Base-by-base conservation (phyloP, 192 early-diverging fungal species). In the Oehlia diaphana region DNA sequence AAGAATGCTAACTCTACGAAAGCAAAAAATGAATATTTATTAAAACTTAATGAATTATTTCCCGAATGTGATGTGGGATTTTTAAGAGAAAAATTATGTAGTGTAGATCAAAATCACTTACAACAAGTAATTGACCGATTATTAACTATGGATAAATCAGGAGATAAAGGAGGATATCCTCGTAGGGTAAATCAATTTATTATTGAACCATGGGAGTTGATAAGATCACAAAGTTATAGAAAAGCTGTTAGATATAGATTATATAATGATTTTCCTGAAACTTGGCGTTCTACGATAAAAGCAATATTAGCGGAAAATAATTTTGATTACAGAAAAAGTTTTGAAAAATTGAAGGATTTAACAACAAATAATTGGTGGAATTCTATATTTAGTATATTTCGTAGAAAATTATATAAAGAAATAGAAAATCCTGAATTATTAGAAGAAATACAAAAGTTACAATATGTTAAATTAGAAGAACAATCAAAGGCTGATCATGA, bases 261-360 rank as follows among this genome's bases (percentile, higher is more conserved):
- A 76, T 76, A 76, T 63, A 76, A 76, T 47, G 74, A 76, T 44
- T 76, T 76, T 76, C 74, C 74, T n/a, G 63, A 86, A 79, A 81
- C 84, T 28, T 87, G 85, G 84, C 80, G 79, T 58, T 87, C 86
- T n/a, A 83, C 86, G 14, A 81, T 87, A 50, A 63, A 81, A 72
- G 86, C 86, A 8, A 83, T 87, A 13, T 71, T 87, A 42, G 85
- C 86, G 14, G 86, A 87, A 49, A 84, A 87, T 63, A 81, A 84
- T 72, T 81, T 76, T 76, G 85, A 86, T 49, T 87, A 84, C 68
- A 5, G 69, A 39, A 70, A 78, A 23, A 83, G 78, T 23, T 71
- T 72, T 44, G 67, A 78, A 26, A 81, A 84, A 42, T 49, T 87
- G 19, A 63, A 49, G 13, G 80, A 82, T 1, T 67, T 86, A 50